Conservation (phyloP, 306 rosid genomes). For the Herpetospermum pedunculosum region DNA sequence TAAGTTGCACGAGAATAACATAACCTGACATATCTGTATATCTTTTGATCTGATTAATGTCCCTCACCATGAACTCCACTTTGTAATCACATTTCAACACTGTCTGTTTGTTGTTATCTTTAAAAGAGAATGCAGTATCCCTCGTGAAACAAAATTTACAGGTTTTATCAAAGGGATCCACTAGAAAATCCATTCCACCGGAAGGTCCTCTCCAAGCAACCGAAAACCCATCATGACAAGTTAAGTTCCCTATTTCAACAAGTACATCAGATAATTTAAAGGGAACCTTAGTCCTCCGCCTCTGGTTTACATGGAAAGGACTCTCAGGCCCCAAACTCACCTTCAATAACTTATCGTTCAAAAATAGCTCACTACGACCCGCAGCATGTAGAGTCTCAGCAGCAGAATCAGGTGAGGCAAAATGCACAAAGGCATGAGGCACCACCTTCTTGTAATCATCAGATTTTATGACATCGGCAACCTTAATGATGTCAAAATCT, state of each 20-base stretch:
- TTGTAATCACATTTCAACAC: slow-evolving; percentile 67
- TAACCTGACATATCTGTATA: slow-evolving; percentile 32
- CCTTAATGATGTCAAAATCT: slow-evolving; percentile 25
- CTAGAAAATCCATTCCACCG: slow-evolving; percentile 56
- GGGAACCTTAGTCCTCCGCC: slow-evolving; percentile 53
- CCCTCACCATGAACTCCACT: slow-evolving; percentile 62
- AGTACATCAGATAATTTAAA: slow-evolving; percentile 49
- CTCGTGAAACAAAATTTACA: slow-evolving; percentile 64
- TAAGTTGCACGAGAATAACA: slow-evolving; percentile 44
- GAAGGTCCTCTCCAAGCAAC: slow-evolving; percentile 63
- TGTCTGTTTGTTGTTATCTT: slow-evolving; percentile 20
- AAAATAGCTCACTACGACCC: slow-evolving; percentile 30
- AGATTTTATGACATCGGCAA: slow-evolving; percentile 3
- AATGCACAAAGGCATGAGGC: slow-evolving; percentile 89
- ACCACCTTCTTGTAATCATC: slow-evolving; percentile 39
- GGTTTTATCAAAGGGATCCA: slow-evolving; percentile 62
- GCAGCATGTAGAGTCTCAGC: slow-evolving; percentile 33
- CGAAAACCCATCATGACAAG: slow-evolving; percentile 28
- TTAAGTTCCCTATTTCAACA: slow-evolving; percentile 61
- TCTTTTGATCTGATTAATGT: slow-evolving; percentile 38
- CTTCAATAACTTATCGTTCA: slow-evolving; percentile 28
- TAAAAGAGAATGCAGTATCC: slow-evolving; percentile 50
- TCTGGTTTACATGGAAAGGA: slow-evolving; percentile 38
- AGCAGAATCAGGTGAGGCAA: slow-evolving; percentile 33
- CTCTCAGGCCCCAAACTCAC: slow-evolving; percentile 54